These are phyloP conservation scores for Inga laurina DNA, from an alignment of 306 rosid genomes.

Conservation along the genomic window DNA sequence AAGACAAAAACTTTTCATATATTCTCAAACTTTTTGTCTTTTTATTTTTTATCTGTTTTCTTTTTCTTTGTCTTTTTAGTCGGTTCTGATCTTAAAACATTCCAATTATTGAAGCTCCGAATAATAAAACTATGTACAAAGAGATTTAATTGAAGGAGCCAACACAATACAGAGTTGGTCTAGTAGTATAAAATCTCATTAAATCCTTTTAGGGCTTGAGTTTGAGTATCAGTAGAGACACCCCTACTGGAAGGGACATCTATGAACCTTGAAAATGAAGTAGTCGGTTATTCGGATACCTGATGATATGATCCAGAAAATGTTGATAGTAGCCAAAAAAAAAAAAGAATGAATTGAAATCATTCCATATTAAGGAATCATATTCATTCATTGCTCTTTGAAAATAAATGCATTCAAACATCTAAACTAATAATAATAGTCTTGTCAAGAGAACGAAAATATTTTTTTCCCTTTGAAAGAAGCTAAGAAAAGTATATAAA, in stretches of 20 bases:
- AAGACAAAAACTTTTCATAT: constrained; percentile 29
- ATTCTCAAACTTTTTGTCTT: constrained; percentile 23
- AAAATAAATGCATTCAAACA: constrained; percentile 17
- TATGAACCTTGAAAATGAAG: too few species aligned
- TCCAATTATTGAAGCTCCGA: constrained; percentile 2
- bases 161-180: too few species aligned
- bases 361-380: neutral
- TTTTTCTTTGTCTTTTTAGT: neutral
- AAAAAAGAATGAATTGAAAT: neutral
- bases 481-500: neutral
- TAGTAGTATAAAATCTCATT: too few species aligned
- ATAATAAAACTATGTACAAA: neutral
- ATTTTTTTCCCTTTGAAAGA: too few species aligned
- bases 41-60: constrained; percentile 1
- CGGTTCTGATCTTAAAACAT: constrained; percentile 22
- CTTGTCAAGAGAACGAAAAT: too few species aligned
- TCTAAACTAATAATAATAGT: neutral
- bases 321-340: too few species aligned
- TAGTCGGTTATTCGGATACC: too few species aligned
- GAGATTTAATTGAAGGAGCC: neutral
- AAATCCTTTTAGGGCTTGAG: too few species aligned
- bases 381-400: neutral
- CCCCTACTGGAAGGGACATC: too few species aligned
- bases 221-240: too few species aligned
- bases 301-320: too few species aligned